Percentiles rank a stretch among this genome's conserved stretches.
These are phyloP conservation scores for Iris pallida DNA, from an alignment of 116 monocot species.

Conservation along the genomic window DNA sequence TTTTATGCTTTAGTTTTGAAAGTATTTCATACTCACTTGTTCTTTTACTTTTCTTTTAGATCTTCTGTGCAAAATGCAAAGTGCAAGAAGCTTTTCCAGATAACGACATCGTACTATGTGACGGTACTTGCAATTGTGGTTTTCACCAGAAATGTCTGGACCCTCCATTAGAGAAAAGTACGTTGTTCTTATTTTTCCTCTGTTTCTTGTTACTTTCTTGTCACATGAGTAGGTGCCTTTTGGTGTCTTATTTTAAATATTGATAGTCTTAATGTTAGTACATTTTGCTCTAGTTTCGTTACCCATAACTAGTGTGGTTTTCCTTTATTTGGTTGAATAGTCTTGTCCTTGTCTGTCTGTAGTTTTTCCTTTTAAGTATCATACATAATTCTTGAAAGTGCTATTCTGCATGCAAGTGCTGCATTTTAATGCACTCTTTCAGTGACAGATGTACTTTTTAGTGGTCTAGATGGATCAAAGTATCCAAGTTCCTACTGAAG, in stretches of 20 bases:
- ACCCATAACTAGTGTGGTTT: not conserved
- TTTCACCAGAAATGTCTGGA: conserved; percentile 81
- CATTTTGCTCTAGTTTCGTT: not conserved
- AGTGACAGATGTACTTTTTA: not conserved
- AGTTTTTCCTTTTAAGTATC: not conserved
- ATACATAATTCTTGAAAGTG: too few relatives aligned
- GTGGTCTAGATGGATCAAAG: not conserved
- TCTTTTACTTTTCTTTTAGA: conserved; percentile 27
- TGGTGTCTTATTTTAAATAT: not conserved
- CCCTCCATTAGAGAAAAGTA: conserved; percentile 67
- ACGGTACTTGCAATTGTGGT: conserved; percentile 63
- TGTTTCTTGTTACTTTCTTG: not conserved
- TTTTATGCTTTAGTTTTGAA: not conserved
- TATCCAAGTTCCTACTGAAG: not conserved
- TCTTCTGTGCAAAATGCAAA: conserved; percentile 78
- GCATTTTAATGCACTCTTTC: too few relatives aligned
- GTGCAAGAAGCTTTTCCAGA: conserved; percentile 55
- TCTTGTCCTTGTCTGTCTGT: not conserved
- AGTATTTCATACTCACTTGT: conserved; percentile 2
- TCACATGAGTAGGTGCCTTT: not conserved
- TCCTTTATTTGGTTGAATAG: not conserved
- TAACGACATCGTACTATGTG: conserved; percentile 72
- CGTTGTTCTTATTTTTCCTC: conserved; percentile 8
- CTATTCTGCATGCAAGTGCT: too few relatives aligned
- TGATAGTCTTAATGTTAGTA: not conserved